Evolutionary conservation across 208 protist genomes (phyloP).

Genomic region (Trypanosomatidae sp.): DNA sequence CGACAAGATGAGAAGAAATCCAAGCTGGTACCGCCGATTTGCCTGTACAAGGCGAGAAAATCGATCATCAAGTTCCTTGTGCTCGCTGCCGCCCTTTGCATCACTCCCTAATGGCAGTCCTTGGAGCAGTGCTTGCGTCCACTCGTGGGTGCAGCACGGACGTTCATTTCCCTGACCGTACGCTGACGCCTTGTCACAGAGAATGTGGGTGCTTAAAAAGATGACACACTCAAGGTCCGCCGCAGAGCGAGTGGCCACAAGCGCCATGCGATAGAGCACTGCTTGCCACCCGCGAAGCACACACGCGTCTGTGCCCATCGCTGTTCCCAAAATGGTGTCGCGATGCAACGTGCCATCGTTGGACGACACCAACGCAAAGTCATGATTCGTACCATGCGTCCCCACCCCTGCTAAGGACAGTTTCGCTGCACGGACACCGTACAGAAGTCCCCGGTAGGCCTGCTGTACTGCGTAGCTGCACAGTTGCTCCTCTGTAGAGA

Average conservation of each 20-base stretch:
- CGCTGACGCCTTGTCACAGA: constrained; percentile 55
- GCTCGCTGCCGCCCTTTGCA: background rate
- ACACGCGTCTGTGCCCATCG: background rate
- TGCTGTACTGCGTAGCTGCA: constrained; percentile 72
- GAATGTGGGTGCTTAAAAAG: constrained; percentile 57
- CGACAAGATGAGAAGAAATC: constrained; percentile 51
- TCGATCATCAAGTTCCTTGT: constrained; percentile 6
- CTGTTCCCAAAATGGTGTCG: background rate
- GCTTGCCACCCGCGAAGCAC: constrained; percentile 41
- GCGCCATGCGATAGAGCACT: constrained; percentile 50
- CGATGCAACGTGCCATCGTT: background rate
- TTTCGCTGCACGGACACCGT: constrained; percentile 36
- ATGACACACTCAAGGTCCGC: constrained; percentile 28
- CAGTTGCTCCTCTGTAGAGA: constrained; percentile 63
- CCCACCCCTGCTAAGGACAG: background rate
- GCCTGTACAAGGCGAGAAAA: constrained; percentile 22
- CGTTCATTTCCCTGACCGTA: constrained; percentile 86
- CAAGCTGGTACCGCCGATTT: constrained; percentile 57
- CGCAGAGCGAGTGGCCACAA: constrained; percentile 21
- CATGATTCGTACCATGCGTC: background rate
- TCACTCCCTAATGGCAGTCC: constrained; percentile 12
- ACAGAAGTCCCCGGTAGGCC: constrained; percentile 57
- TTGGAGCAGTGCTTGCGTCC: constrained; percentile 49
- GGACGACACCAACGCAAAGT: too few species aligned
- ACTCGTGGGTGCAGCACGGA: constrained; percentile 68